These are phyloP conservation scores for Trichoderma harzianum DNA, from an alignment of 2,329 filamentous ascomycete species.

Conservation along the genomic window DNA sequence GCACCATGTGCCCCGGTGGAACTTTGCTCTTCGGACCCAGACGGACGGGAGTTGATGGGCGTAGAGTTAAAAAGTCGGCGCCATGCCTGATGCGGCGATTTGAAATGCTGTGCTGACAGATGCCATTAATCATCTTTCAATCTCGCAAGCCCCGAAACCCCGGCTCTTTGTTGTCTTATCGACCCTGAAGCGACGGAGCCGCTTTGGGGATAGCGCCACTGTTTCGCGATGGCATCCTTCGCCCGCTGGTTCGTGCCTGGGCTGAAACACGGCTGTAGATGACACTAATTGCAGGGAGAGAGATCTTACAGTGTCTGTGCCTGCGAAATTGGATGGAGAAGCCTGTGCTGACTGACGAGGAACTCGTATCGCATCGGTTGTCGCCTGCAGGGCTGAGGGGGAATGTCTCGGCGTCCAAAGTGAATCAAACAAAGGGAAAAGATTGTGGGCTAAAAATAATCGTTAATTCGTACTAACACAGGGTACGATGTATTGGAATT, in stretches of 20 bases:
- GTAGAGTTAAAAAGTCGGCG: neutral
- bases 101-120: neutral
- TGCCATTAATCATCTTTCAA: neutral
- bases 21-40: neutral
- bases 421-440: neutral
- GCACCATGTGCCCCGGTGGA: neutral
- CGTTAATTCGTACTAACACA: neutral
- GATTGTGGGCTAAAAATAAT: neutral
- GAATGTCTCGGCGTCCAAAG: neutral
- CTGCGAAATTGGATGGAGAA: neutral
- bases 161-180: neutral
- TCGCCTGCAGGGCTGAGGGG: neutral
- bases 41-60: neutral
- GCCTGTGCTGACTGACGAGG: neutral
- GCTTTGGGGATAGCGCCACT: neutral
- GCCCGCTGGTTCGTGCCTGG: neutral
- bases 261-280: neutral
- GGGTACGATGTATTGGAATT: too few relatives aligned
- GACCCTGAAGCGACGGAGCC: neutral
- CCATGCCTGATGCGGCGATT: slow-evolving; percentile 7
- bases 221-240: slow-evolving; percentile 1
- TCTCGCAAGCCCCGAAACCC: slow-evolving; percentile 1
- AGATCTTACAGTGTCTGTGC: neutral
- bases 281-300: neutral
- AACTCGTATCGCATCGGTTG: neutral